Evolutionary conservation across 345 rosid species (phyloP).

Genomic region (Eucalyptus cladocalyx): DNA sequence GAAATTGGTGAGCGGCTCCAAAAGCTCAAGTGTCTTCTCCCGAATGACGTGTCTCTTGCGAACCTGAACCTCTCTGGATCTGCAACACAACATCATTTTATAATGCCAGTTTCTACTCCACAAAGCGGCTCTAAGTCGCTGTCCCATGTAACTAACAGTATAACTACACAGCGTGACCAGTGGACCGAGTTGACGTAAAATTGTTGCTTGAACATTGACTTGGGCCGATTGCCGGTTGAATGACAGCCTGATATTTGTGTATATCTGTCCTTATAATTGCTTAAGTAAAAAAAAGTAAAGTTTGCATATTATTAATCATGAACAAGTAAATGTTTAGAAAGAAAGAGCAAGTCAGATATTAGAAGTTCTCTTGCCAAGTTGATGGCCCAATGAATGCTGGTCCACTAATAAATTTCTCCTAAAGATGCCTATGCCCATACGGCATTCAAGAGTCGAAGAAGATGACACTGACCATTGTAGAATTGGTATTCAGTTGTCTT

Average conservation of each 20-base stretch:
- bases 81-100: neutral
- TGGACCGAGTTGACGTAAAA: neutral
- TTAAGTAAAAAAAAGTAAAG: neutral
- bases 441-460: neutral
- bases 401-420: neutral
- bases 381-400: neutral
- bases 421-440: neutral
- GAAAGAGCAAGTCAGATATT: neutral
- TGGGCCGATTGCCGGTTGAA: neutral
- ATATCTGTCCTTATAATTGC: neutral
- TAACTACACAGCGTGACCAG: neutral
- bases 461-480: conserved; percentile 20
- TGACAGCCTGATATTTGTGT: neutral
- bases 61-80: conserved; percentile 97
- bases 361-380: neutral
- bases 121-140: neutral
- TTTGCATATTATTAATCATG: neutral
- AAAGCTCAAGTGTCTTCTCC: conserved; percentile 59
- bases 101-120: neutral
- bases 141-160: neutral
- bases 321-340: neutral
- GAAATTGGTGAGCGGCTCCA: conserved; percentile 65
- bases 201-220: neutral
- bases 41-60: conserved; percentile 92
- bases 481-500: conserved; percentile 66